Conservation (phyloP, 148 eudicot genomes). For the Spergularia bocconei region DNA sequence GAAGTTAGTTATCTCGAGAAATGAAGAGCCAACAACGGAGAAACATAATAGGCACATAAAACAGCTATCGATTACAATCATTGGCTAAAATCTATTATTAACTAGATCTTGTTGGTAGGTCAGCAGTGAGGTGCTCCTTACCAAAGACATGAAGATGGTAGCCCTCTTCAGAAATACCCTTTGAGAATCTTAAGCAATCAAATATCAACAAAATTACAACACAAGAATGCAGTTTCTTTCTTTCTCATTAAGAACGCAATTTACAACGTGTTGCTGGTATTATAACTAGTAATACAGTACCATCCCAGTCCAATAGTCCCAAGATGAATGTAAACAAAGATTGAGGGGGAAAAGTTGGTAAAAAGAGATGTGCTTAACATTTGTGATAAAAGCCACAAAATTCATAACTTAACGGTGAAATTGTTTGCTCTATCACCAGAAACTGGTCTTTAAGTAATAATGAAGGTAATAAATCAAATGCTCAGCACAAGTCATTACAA, state of each 20-base stretch:
- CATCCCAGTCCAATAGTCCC: not conserved
- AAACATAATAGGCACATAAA: not conserved
- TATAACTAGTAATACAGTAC: not conserved
- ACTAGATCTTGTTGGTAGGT: not conserved
- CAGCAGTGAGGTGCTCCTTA: not conserved
- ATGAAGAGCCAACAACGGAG: not conserved
- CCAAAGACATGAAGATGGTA: not conserved
- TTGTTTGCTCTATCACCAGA: not conserved
- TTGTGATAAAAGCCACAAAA: slow-evolving; percentile 9
- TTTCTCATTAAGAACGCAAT: not conserved
- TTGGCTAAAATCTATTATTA: not conserved
- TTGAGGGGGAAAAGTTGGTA: not conserved
- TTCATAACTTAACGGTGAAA: not conserved
- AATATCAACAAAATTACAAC: not conserved
- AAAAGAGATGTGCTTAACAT: not conserved
- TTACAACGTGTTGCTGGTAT: not conserved
- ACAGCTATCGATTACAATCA: not conserved
- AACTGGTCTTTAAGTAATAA: not conserved
- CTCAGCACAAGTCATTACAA: not conserved
- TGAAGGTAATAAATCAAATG: not conserved
- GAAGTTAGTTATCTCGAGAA: slow-evolving; percentile 1
- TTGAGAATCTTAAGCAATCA: not conserved
- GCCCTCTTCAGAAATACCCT: not conserved
- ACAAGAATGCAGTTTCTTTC: not conserved
- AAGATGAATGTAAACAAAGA: not conserved